Conservation (phyloP, 495 filamentous ascomycete genomes). For the Lepraria neglecta region DNA sequence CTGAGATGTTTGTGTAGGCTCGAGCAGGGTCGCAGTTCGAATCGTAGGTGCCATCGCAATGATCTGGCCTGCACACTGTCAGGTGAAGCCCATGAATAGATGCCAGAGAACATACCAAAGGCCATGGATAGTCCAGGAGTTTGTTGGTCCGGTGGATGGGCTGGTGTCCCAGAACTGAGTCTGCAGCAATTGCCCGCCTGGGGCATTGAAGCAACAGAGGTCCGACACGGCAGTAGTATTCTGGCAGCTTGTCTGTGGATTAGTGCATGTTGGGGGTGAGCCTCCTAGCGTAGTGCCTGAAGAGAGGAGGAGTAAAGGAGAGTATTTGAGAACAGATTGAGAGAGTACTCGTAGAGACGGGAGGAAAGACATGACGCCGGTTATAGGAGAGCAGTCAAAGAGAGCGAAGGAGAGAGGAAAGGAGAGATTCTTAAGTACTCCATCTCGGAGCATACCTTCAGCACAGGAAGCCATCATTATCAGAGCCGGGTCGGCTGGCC, state of each 20-base stretch:
- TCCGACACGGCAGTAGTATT: conserved; percentile 49
- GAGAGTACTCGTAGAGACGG: conserved; percentile 11
- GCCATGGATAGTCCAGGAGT: conserved; percentile 87
- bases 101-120: conserved; percentile 50
- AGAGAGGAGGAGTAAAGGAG: conserved; percentile 13
- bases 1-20: conserved; percentile 63
- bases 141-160: conserved; percentile 60
- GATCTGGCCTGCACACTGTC: conserved; percentile 56
- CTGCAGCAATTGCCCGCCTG: conserved; percentile 67
- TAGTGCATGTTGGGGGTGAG: conserved; percentile 38
- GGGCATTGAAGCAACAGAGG: conserved; percentile 77
- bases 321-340: conserved; percentile 4
- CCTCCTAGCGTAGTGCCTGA: conserved; percentile 21
- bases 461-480: background rate
- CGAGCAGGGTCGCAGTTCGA: conserved; percentile 63
- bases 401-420: background rate
- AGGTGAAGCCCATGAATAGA: background rate
- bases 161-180: conserved; percentile 85
- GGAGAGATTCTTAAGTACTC: conserved; percentile 13
- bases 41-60: conserved; percentile 75
- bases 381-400: background rate
- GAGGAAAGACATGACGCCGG: conserved; percentile 14
- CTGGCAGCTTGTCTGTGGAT: conserved; percentile 52
- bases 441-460: conserved; percentile 10
- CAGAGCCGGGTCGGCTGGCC: background rate